Base-by-base conservation (phyloP, 768 basidiomycete species). In the Pulveroboletus sp. region DNA sequence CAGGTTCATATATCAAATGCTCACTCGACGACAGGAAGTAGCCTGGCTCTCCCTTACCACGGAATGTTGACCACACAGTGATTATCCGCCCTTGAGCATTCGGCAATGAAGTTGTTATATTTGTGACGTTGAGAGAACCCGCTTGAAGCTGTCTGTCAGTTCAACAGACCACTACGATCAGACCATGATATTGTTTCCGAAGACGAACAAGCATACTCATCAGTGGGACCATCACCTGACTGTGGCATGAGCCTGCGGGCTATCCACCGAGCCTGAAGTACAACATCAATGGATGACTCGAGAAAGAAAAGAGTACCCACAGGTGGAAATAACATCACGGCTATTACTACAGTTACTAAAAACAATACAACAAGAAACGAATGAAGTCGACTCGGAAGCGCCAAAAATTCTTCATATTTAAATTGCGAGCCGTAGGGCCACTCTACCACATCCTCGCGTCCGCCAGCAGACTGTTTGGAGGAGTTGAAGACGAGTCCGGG, bases 1-100 rank as follows among this genome's bases (percentile, higher is more conserved):
- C 10, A 31, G 45, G 14, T 13, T 2, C 30, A 39, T 29, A 20
- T 22, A 24, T 42, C 14, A 31, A 32, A 34, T 13, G 40, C 53
- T 43, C 13, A 49, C 56, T 44, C 16, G 53, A 54, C 23, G 52
- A 31, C 24, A 55, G 36, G 19, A 53, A 60, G 65, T 89, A 90
- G 5, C 89, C 86, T 7, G 92, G 88, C 61, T 93, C 92, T 8
- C 89, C 89, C 29, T 79, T 69, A 2, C 81, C 85, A 41, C 72
- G 76, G 54, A 91, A 72, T 5, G 73, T 75, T 6, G 81, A 82
- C 59, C 84, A 77, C 23, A 83, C 82, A 37, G 40, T 51, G 14
- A 57, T 80, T 64, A 14, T 80, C 59, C 31, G 68, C 64, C 34
- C 67, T 29, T 60, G 53, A 2, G 76, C 70, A 10, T 70, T 59